Evolutionary conservation across 371 early-diverging fungal genomes (phyloP), one percentile per base, ranked within the genome.

Genomic region (Syncephalastrum contaminatum): DNA sequence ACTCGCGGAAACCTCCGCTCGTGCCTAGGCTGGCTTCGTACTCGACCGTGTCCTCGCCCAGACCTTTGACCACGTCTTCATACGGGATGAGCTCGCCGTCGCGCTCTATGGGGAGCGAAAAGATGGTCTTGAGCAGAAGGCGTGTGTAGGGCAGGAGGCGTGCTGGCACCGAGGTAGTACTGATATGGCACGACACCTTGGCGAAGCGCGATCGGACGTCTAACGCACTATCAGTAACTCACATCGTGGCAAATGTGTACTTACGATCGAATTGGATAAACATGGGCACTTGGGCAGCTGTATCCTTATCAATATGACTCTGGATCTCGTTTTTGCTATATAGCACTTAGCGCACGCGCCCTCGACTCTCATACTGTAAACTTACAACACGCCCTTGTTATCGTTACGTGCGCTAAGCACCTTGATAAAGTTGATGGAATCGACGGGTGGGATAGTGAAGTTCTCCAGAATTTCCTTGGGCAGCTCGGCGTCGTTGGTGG

Each of bases 181-280:
- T 72, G 46, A 86, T 65, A 53, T 72, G 74, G 12, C 82, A 65
- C 5, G 82, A 74, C 14, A 83, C 27, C 41, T 81, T 78, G 36
- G 83, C 59, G 52, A 87, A 87, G 44, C 74, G 74, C 0, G 86
- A 86, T 24, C 80, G 76, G 48, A 86, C 75, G 51, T 84, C 86
- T 86, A 60, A 47, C 25, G 20, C 10, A 48, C 27, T 21, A 30
- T 30, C 36, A 30, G 36, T 30, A 8, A 30, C 36, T 6, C 10
- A 30, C 12, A 30, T 10, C 36, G 36, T 44, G 21, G 24, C 30
- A 47, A 25, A 19, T 24, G 8, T 15, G 21, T 2, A 75, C 80
- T 58, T 78, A 83, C 85, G 82, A 51, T 85, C 85, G 60, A 67
- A 84, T 57, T 87, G 85, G 39, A 86, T 80, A 61, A 84, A 85